Conservation (phyloP, 2,329 filamentous ascomycete genomes). For the Verticillium alfalfae region DNA sequence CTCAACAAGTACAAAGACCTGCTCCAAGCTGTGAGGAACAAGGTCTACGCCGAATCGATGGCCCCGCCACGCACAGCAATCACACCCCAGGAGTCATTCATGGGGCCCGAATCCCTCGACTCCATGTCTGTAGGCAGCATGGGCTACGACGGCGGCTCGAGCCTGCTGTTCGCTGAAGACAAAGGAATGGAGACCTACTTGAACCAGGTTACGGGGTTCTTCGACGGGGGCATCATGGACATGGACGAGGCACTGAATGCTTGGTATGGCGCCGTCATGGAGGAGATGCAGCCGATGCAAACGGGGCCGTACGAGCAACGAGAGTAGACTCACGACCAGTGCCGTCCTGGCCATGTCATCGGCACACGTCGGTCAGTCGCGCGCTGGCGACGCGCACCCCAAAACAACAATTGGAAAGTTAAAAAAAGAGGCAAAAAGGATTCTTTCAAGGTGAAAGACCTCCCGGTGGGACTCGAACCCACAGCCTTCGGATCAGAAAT, state of each 20-base stretch:
- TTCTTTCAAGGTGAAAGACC: too few species aligned
- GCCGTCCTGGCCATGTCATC: too few species aligned
- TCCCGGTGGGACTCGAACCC: too few species aligned
- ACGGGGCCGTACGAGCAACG: not conserved
- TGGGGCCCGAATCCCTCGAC: not conserved
- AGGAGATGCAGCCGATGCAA: constrained; percentile 5
- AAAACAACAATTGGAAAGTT: too few species aligned
- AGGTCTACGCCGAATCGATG: constrained; percentile 7
- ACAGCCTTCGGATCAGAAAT: too few species aligned
- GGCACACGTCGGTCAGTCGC: too few species aligned
- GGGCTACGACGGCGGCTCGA: not conserved
- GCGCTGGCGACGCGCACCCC: too few species aligned
- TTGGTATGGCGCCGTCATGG: constrained; percentile 11
- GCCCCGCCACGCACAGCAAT: not conserved
- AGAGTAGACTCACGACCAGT: too few species aligned
- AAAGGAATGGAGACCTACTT: constrained; percentile 9
- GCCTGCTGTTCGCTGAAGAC: constrained; percentile 5
- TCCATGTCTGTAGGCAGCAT: not conserved
- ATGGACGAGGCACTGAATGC: constrained; percentile 10
- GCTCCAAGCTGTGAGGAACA: constrained; percentile 9
- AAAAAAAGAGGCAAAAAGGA: too few species aligned
- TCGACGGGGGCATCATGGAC: constrained; percentile 6
- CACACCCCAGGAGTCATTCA: not conserved
- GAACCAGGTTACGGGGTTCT: constrained; percentile 11
- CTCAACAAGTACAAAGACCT: constrained; percentile 7